Evolutionary conservation across 768 basidiomycete genomes (phyloP), one percentile per base, ranked within the genome.

Genomic region (Megacollybia marginata): DNA sequence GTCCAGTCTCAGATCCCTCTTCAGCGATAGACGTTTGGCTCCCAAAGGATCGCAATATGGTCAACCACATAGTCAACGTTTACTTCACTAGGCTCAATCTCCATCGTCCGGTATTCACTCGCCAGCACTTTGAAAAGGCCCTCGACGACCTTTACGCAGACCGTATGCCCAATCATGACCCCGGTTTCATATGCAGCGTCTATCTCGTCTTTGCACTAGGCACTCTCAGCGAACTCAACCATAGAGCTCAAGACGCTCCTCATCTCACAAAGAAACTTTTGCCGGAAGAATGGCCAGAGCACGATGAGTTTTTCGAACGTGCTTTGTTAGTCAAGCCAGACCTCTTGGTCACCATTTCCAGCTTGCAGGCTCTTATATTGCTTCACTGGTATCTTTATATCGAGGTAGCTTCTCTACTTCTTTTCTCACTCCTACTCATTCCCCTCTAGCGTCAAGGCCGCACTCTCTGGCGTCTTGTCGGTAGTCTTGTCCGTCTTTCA

Each of bases 341-440:
- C 54, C 69, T 92, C 40, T 80, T 85, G 9, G 88, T 91, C 59
- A 89, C 88, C 5, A 78, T 91, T 40, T 81, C 83, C 5, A 88
- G 87, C 60, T 66, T 92, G 52, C 90, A 92, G 63, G 86, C 90
- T 0, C 74, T 92, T 48, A 89, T 91, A 20, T 65, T 92, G 6
- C 64, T 92, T 44, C 91, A 92, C 49, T 92, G 88, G 90, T 91
- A 92, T 65, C 74, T 92, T 18, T 92, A 92, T 58, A 89, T 83
- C 18, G 90, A 92, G 75, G 90, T 88, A 55, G 48, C 76, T 59
- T 4, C 28, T 33, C 9, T 12, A 16, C 4, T 53, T 42, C 3
- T 19, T 2, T 9, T 52, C 19, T 11, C 8, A 56, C 58, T 48
- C 51, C 40, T 42, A 40, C 40, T 49, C 44, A 1, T 47, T 13